phyloP scores from a whole-genome alignment of 2,329 filamentous ascomycete species.

The Xylaria sp. region DNA sequence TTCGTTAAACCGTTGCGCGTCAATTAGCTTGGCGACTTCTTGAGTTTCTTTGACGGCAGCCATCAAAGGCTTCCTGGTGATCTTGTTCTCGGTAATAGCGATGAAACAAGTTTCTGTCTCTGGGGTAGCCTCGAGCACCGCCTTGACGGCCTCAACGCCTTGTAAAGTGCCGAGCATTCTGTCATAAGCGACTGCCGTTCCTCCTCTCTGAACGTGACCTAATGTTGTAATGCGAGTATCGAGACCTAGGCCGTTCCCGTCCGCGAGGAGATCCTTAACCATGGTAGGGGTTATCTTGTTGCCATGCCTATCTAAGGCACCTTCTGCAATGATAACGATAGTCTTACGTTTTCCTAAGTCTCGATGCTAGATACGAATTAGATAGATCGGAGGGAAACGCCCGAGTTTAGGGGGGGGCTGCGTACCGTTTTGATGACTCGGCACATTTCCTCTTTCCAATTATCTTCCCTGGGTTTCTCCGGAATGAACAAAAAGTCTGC shows the following conservation, averaged over 20 bases:
- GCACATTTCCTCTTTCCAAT: conserved; percentile 91
- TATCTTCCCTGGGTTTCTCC: conserved; percentile 84
- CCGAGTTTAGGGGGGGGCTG: neutral
- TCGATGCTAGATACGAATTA: conserved; percentile 68
- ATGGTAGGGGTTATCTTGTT: conserved; percentile 80
- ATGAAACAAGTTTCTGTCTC: conserved; percentile 93
- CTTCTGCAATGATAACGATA: conserved; percentile 96
- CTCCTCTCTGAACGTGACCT: conserved; percentile 96
- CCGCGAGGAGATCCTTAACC: conserved; percentile 88
- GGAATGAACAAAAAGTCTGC: conserved; percentile 98
- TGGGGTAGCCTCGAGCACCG: conserved; percentile 86
- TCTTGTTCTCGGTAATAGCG: conserved; percentile 97
- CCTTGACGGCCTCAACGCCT: conserved; percentile 91
- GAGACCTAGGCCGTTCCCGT: conserved; percentile 74
- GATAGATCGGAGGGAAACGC: neutral
- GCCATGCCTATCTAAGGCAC: conserved; percentile 82
- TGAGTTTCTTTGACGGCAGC: conserved; percentile 88
- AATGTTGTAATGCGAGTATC: conserved; percentile 95
- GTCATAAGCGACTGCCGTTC: conserved; percentile 90
- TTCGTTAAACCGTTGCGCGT: conserved; percentile 80
- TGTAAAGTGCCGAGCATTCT: conserved; percentile 91
- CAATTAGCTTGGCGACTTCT: conserved; percentile 80
- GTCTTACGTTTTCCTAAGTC: conserved; percentile 92
- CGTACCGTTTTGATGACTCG: conserved; percentile 72
- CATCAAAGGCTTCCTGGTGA: conserved; percentile 86